Percentiles rank a stretch among this genome's conserved stretches.
Evolutionary conservation across 1,139 yeast species (phyloP).

Genomic region (Geotrichum fermentans): DNA sequence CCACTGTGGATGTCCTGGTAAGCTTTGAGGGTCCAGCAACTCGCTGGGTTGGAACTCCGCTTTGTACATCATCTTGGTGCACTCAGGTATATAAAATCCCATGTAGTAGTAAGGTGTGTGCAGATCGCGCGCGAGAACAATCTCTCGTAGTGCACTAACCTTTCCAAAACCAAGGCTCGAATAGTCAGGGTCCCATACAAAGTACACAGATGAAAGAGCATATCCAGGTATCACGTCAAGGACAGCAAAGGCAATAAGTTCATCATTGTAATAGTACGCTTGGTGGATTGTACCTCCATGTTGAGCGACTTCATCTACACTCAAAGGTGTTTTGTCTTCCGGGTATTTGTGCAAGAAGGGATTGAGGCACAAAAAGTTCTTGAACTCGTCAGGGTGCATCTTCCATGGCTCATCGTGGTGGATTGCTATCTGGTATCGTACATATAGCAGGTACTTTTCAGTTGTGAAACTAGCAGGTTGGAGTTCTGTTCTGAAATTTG

Average conservation of each 20-base stretch:
- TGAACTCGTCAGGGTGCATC: slow-evolving; percentile 31
- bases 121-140: slow-evolving; percentile 43
- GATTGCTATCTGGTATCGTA: slow-evolving; percentile 61
- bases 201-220: slow-evolving; percentile 78
- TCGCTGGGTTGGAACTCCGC: slow-evolving; percentile 48
- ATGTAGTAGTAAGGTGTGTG: slow-evolving; percentile 54
- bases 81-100: slow-evolving; percentile 71
- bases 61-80: slow-evolving; percentile 80
- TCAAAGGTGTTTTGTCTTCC: not conserved
- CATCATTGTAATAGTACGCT: slow-evolving; percentile 61
- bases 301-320: slow-evolving; percentile 30
- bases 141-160: slow-evolving; percentile 67
- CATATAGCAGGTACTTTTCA: slow-evolving; percentile 63
- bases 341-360: slow-evolving; percentile 2
- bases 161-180: slow-evolving; percentile 71
- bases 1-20: slow-evolving; percentile 15
- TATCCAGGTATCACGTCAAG: slow-evolving; percentile 65
- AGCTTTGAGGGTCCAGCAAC: slow-evolving; percentile 35
- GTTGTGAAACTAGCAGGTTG: slow-evolving; percentile 51
- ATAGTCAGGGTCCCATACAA: slow-evolving; percentile 83
- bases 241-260: slow-evolving; percentile 70
- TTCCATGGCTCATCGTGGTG: slow-evolving; percentile 60
- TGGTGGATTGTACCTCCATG: slow-evolving; percentile 61
- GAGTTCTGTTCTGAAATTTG: slow-evolving; percentile 46
- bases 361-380: slow-evolving; percentile 6